Evolutionary conservation across 2,329 filamentous ascomycete genomes (phyloP).

Genomic region (Incumbomyces lentus): DNA sequence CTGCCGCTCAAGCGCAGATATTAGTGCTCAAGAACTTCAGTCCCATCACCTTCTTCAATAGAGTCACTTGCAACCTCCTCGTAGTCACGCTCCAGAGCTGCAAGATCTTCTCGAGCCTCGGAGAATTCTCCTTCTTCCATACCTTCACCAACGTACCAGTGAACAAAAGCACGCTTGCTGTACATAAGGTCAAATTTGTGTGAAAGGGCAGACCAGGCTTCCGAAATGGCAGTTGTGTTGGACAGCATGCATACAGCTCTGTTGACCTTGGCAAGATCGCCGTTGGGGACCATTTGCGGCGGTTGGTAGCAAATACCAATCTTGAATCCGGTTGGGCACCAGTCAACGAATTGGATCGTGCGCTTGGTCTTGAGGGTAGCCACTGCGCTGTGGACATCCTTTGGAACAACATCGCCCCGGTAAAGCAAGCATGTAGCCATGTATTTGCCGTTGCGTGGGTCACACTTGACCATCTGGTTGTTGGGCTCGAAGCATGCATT

Average conservation of each 20-base stretch:
- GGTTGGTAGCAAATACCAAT: slow-evolving; percentile 99
- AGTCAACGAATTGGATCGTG: slow-evolving; percentile 98
- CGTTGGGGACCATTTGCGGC: slow-evolving; percentile 89
- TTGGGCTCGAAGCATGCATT: slow-evolving; percentile 99
- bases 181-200: slow-evolving; percentile 99
- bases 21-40: slow-evolving; percentile 81
- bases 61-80: slow-evolving; percentile 97
- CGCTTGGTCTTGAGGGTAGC: slow-evolving; percentile 98
- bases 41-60: slow-evolving; percentile 71
- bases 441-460: slow-evolving; percentile 98
- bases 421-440: slow-evolving; percentile 98
- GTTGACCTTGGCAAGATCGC: slow-evolving; percentile 94
- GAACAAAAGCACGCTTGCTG: slow-evolving; percentile 99
- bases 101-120: slow-evolving; percentile 95
- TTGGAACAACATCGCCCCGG: slow-evolving; percentile 95
- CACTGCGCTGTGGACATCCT: slow-evolving; percentile 85
- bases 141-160: slow-evolving; percentile 99
- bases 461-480: slow-evolving; percentile 99
- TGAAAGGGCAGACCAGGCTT: slow-evolving; percentile 93
- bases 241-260: slow-evolving; percentile 95
- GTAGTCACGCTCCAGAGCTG: slow-evolving; percentile 95
- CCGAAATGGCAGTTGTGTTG: slow-evolving; percentile 93
- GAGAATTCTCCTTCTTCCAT: slow-evolving; percentile 99
- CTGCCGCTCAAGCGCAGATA: slow-evolving; percentile 6
- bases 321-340: slow-evolving; percentile 99